Base-by-base conservation (phyloP, 345 rosid species). In the Rhodomyrtus tomentosa region DNA sequence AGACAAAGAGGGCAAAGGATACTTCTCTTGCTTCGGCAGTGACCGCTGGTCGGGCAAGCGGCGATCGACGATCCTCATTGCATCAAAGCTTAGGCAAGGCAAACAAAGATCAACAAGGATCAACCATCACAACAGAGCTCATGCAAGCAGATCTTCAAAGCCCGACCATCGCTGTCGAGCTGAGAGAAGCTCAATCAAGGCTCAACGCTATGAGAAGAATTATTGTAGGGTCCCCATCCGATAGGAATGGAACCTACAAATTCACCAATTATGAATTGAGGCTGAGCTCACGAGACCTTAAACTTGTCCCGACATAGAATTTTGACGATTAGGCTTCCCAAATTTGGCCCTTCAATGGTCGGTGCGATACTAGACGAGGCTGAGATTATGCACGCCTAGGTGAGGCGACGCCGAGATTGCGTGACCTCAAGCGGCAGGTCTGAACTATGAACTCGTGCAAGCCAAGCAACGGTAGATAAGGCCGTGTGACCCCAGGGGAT, bases 191-290 rank as follows among this genome's bases (percentile, higher is more conserved):
- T n/a, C 7, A 59, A 8, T 20, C 8, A 1, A 27, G 20, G 38
- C 10, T 32, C 4, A 2, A 14, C 5, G 0, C 2, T 0, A 0
- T 6, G 72, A 7, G 1, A n/a, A 10, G 50, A 11, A 10, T 49
- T 10, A 10, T 49, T 10, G 14, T 49, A 49, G 11, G 14, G 2
- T 49, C 50, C 14, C 50, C 12, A 10, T 49, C 50, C 50, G 3
- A 49, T 49, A 49, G 14, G 50, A 49, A 49, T 49, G 2, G 14
- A 49, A 49, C 50, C 14, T 49, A 49, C 50, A 10, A 49, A 49
- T 49, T 49, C 50, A 0, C 50, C 50, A 49, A 49, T 49, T 49
- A 10, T 10, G 14, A 49, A 4, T 49, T 11, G 16, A 56, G 0
- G 0, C 15, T 7, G 6, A 56, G 27, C 38, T 59, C 0, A 0